Conservation (phyloP, 371 early-diverging fungal genomes). For the Zancudomyces culisetae region DNA sequence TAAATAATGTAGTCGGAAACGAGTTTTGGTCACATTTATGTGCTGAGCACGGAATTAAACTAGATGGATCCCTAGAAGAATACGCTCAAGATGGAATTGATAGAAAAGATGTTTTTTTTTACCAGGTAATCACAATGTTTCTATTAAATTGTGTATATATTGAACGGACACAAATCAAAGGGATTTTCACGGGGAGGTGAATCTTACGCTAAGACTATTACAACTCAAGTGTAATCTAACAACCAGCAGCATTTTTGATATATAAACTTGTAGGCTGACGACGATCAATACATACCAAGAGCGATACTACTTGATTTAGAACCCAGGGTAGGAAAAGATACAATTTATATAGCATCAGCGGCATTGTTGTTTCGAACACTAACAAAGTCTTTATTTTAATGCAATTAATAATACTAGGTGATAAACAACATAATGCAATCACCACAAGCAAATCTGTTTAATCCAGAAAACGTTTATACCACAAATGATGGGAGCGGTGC, state of each 20-base stretch:
- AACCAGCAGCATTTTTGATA: constrained; percentile 24
- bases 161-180: no score
- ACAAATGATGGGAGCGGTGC: constrained; percentile 88
- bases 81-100: constrained; percentile 73
- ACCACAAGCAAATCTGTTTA: constrained; percentile 60
- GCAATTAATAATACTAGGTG: neutral
- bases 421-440: constrained; percentile 36
- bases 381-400: no score
- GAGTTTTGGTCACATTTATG: constrained; percentile 87
- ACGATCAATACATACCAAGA: constrained; percentile 86
- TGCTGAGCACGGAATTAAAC: constrained; percentile 74
- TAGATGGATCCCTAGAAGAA: constrained; percentile 64
- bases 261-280: constrained; percentile 40
- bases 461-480: constrained; percentile 78
- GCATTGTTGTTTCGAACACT: no score
- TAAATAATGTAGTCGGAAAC: constrained; percentile 46
- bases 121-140: no score
- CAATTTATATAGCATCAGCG: neutral
- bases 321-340: constrained; percentile 45
- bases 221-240: no score
- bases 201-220: no score
- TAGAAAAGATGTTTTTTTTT: constrained; percentile 98
- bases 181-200: no score
- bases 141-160: no score
- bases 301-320: constrained; percentile 81